These are phyloP conservation scores for Mentha longifolia DNA, from an alignment of 257 asterid genomes.

Conservation along the genomic window DNA sequence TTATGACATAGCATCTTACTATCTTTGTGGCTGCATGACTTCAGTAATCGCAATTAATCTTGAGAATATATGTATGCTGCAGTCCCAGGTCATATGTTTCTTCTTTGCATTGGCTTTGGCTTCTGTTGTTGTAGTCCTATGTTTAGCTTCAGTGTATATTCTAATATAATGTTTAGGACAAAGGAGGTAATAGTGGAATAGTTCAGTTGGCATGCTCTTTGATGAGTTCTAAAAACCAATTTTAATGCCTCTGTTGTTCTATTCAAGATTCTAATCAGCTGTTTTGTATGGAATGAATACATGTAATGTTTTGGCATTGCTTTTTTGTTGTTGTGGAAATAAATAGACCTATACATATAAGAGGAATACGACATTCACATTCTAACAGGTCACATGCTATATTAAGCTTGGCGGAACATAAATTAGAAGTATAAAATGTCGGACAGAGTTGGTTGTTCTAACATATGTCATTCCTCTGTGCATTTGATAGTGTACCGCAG, in stretches of 20 bases:
- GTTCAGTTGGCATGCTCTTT: constrained; percentile 1
- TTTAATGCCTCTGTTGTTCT: neutral
- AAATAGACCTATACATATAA: neutral
- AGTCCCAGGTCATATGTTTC: constrained; percentile 10
- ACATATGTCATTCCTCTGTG: neutral
- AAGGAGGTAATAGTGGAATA: neutral
- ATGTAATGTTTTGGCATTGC: neutral
- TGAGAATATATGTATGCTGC: neutral
- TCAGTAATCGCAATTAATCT: constrained; percentile 10
- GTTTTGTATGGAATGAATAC: neutral
- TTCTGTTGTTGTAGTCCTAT: constrained; percentile 10
- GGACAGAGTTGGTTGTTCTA: constrained; percentile 11
- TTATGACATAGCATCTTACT: neutral
- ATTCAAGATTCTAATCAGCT: neutral
- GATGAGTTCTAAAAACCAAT: constrained; percentile 17
- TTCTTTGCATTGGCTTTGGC: constrained; percentile 3
- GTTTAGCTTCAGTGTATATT: constrained; percentile 6
- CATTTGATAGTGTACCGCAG: neutral
- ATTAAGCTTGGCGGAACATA: neutral
- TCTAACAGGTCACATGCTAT: neutral
- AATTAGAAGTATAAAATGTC: neutral
- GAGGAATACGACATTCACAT: neutral
- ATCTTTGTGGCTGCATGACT: constrained; percentile 1
- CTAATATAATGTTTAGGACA: constrained; percentile 7
- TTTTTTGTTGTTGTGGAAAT: neutral